Conservation (phyloP, 352 stramenopile genomes). For the Pythium insidiosum region DNA sequence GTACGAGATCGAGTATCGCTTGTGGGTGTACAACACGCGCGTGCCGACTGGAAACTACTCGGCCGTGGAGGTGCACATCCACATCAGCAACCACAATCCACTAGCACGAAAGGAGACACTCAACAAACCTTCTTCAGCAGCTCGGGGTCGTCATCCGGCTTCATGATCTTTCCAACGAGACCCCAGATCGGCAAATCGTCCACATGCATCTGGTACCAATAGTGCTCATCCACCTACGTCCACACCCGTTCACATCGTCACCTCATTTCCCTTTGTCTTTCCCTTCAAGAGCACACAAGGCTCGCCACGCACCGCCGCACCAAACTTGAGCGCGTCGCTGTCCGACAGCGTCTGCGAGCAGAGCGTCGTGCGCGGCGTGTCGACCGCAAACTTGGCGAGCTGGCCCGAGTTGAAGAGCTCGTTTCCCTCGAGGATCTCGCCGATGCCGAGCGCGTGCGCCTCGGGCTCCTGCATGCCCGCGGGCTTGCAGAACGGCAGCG, state of each 20-base stretch:
- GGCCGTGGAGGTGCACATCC: too few relatives aligned
- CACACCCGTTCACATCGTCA: neutral
- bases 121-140: too few relatives aligned
- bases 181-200: constrained; percentile 98
- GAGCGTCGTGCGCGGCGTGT: constrained; percentile 56
- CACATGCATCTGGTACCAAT: constrained; percentile 99
- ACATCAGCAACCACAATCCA: constrained; percentile 18
- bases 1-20: constrained; percentile 95
- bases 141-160: constrained; percentile 75
- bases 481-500: constrained; percentile 95
- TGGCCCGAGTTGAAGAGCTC: constrained; percentile 92
- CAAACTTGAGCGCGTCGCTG: constrained; percentile 71
- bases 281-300: too few relatives aligned
- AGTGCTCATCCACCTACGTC: constrained; percentile 89
- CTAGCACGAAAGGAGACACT: too few relatives aligned
- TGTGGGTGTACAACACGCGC: constrained; percentile 94
- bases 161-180: constrained; percentile 96
- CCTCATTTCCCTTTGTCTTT: too few relatives aligned
- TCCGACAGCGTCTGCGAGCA: constrained; percentile 70
- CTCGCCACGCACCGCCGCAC: constrained; percentile 41
- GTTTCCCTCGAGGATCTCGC: constrained; percentile 94
- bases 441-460: constrained; percentile 84
- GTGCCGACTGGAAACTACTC: constrained; percentile 72
- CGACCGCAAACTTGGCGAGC: constrained; percentile 62
- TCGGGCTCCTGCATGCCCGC: constrained; percentile 81